phyloP scores from a whole-genome alignment of 148 eudicot species.

The Rhododendron kiyosumense region DNA sequence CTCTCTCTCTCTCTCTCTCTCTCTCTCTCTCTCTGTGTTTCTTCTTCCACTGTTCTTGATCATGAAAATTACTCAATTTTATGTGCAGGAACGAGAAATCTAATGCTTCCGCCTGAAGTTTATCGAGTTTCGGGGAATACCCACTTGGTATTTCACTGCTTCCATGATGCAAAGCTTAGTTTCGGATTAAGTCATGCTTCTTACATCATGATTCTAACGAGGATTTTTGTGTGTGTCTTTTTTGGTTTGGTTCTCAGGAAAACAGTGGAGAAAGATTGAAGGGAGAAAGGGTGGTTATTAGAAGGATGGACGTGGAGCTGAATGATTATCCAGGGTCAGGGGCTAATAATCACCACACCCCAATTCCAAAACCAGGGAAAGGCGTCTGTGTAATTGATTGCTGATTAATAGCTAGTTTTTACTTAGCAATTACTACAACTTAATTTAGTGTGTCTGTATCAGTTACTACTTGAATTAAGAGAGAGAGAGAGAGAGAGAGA shows the following conservation, averaged over 20 bases:
- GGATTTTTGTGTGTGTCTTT: not conserved
- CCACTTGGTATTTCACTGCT: not conserved
- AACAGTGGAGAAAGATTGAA: conserved; percentile 1
- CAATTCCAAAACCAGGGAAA: conserved; percentile 24
- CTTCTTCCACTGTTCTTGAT: not conserved
- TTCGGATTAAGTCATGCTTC: not conserved
- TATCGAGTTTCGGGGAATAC: conserved; percentile 12
- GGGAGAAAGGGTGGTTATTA: not conserved
- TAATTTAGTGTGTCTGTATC: not conserved
- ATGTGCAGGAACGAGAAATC: conserved; percentile 36
- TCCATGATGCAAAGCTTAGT: not conserved
- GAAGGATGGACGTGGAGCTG: conserved; percentile 32
- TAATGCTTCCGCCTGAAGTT: conserved; percentile 23
- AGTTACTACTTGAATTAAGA: not conserved
- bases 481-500: not conserved
- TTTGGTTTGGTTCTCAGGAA: conserved; percentile 8
- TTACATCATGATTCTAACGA: not conserved
- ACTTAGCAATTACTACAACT: not conserved
- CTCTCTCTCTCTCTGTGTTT: not conserved
- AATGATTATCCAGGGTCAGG: conserved; percentile 76
- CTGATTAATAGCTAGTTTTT: not conserved
- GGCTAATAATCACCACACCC: conserved; percentile 70
- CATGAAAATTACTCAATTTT: not conserved
- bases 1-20: not conserved
- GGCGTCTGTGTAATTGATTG: not conserved